Conservation (phyloP, 805 yeast genomes). For the Sporopachydermia lactativora region DNA sequence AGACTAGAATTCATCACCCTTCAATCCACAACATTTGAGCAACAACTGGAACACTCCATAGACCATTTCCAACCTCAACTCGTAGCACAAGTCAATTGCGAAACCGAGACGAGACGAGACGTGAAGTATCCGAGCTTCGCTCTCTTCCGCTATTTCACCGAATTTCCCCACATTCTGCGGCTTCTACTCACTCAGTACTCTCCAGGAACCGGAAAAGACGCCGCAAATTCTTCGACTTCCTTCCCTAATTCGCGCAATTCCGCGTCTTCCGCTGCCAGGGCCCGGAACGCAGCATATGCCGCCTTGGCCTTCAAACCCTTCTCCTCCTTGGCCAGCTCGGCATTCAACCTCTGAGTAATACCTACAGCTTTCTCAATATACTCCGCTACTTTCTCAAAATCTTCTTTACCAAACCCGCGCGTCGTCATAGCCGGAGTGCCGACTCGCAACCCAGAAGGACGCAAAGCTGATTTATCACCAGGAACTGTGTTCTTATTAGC, state of each 20-base stretch:
- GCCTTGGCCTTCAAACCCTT: conserved; percentile 27
- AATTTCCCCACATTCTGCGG: too few relatives aligned
- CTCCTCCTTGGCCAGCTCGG: conserved; percentile 43
- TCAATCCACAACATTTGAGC: too few relatives aligned
- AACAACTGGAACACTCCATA: too few relatives aligned
- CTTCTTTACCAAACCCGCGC: conserved; percentile 72
- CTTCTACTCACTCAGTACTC: too few relatives aligned
- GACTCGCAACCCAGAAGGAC: conserved; percentile 92
- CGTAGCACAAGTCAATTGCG: too few relatives aligned
- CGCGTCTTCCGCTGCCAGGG: conserved; percentile 46
- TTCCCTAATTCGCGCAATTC: conserved; percentile 46
- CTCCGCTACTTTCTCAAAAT: conserved; percentile 67
- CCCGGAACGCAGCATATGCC: conserved; percentile 53
- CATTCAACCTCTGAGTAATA: conserved; percentile 47
- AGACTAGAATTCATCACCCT: too few relatives aligned
- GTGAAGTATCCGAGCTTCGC: too few relatives aligned
- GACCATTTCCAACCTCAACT: too few relatives aligned
- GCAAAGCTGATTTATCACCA: conserved; percentile 89
- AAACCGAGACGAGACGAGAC: too few relatives aligned
- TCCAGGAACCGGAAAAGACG: conserved; percentile 80
- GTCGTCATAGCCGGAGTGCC: conserved; percentile 99
- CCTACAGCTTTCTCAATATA: conserved; percentile 71
- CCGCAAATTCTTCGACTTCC: conserved; percentile 62
- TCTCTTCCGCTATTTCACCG: too few relatives aligned
- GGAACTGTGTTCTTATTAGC: conserved; percentile 94